phyloP scores from a whole-genome alignment of 768 basidiomycete species.

The Phanerochaete carnosa region DNA sequence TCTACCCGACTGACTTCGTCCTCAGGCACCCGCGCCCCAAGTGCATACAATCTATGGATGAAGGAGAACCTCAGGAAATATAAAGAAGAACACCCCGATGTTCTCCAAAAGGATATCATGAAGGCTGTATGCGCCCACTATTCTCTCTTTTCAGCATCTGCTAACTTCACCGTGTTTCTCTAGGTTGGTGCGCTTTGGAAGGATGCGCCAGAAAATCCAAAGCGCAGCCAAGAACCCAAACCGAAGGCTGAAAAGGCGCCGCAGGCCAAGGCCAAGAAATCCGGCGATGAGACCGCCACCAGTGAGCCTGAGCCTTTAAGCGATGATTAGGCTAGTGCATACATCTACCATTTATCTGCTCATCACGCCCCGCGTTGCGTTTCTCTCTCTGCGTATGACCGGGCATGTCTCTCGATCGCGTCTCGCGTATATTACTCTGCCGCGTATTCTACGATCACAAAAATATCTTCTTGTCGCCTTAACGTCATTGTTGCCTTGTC shows the following conservation, averaged over 20 bases:
- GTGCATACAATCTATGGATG: conserved; percentile 57
- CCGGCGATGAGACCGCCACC: conserved; percentile 19
- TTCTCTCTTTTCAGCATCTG: neutral
- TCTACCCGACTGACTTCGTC: neutral
- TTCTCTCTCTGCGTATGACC: neutral
- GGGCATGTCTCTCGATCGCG: neutral
- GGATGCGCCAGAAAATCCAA: conserved; percentile 62
- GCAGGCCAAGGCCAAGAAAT: conserved; percentile 16
- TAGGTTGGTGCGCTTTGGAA: conserved; percentile 59
- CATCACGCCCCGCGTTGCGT: neutral
- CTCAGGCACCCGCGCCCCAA: conserved; percentile 56
- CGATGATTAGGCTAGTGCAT: conserved; percentile 1
- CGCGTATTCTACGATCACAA: neutral
- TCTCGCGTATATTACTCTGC: neutral
- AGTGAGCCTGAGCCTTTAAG: conserved; percentile 13
- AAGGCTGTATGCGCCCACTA: conserved; percentile 27
- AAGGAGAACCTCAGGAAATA: conserved; percentile 54
- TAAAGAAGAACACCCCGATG: conserved; percentile 50
- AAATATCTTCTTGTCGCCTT: neutral
- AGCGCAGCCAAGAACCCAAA: conserved; percentile 51
- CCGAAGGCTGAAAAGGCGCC: conserved; percentile 28
- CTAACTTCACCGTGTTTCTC: neutral
- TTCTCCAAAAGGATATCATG: conserved; percentile 54
- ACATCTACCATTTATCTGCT: neutral
- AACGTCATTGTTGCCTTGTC: neutral